Conservation (phyloP, 257 asterid genomes). For the Salvia miltiorrhiza region DNA sequence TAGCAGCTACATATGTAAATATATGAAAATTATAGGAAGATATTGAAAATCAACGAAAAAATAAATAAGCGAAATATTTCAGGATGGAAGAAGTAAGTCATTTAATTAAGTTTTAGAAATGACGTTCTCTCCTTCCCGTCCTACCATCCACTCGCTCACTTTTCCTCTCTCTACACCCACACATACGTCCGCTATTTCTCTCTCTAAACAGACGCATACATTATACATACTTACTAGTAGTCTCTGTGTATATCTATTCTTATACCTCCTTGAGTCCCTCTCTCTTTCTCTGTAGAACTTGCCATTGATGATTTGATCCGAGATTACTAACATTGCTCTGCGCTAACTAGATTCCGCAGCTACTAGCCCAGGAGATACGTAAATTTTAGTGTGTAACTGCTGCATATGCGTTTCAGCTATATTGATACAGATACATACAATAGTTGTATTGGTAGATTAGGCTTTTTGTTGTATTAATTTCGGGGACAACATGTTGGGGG, state of each 20-base stretch:
- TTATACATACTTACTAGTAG: not conserved
- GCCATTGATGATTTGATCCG: slow-evolving; percentile 22
- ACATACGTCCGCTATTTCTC: not conserved
- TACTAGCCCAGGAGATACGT: not conserved
- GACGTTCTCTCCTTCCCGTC: slow-evolving; percentile 2
- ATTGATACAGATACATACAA: not conserved
- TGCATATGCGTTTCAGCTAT: not conserved
- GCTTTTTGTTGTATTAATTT: slow-evolving; percentile 19
- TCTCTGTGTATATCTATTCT: not conserved
- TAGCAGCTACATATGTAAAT: too few species aligned
- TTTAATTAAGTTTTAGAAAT: not conserved
- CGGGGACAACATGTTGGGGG: slow-evolving; percentile 52
- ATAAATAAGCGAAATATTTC: too few species aligned
- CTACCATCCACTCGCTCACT: slow-evolving; percentile 4
- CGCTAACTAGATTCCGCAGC: slow-evolving; percentile 1
- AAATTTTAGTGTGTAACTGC: slow-evolving; percentile 5
- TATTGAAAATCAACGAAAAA: too few species aligned
- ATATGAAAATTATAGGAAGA: too few species aligned
- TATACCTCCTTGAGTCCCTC: too few species aligned
- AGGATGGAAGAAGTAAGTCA: too few species aligned
- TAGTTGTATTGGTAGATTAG: slow-evolving; percentile 11
- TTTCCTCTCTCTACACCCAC: slow-evolving; percentile 2
- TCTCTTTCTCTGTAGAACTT: slow-evolving; percentile 4
- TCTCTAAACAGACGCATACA: not conserved
- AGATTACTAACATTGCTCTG: not conserved